Percentiles rank a stretch among this genome's conserved stretches.
Conservation (phyloP, 2,329 filamentous ascomycete species). For the Bimuria novae-zelandiae region DNA sequence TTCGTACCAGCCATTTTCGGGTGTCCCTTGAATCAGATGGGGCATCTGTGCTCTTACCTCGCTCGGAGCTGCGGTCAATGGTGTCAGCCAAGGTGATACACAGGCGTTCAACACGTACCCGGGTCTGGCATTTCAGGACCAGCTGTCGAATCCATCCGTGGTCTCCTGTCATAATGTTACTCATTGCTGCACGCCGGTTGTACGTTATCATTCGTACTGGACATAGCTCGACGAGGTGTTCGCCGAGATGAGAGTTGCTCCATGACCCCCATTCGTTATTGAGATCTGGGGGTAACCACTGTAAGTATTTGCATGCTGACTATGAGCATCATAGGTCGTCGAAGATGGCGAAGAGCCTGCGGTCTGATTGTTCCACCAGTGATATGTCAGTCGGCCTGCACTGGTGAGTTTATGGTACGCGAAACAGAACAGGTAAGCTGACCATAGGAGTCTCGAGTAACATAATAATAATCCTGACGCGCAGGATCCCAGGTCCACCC, state of each 20-base stretch:
- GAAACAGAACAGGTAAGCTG: neutral
- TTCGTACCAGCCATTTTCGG: slow-evolving; percentile 6
- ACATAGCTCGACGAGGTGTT: too few species aligned
- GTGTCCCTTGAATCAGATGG: slow-evolving; percentile 9
- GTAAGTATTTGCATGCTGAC: too few species aligned
- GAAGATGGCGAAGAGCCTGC: too few species aligned
- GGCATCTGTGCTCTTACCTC: neutral
- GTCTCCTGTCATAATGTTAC: neutral
- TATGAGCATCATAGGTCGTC: too few species aligned
- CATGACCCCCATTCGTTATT: too few species aligned
- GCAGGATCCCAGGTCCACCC: slow-evolving; percentile 12
- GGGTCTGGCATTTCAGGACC: neutral
- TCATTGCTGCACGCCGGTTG: neutral
- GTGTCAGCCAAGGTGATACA: neutral
- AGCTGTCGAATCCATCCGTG: neutral
- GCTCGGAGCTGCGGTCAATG: neutral
- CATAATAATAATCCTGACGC: slow-evolving; percentile 14
- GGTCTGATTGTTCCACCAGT: neutral
- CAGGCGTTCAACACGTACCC: neutral
- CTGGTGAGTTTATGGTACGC: neutral
- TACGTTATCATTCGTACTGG: neutral
- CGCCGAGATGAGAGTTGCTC: too few species aligned
- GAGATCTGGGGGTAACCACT: too few species aligned
- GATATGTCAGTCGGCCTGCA: neutral
- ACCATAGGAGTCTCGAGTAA: slow-evolving; percentile 2